phyloP scores from a whole-genome alignment of 305 asterid genomes.

The Stenogyne calaminthoides region DNA sequence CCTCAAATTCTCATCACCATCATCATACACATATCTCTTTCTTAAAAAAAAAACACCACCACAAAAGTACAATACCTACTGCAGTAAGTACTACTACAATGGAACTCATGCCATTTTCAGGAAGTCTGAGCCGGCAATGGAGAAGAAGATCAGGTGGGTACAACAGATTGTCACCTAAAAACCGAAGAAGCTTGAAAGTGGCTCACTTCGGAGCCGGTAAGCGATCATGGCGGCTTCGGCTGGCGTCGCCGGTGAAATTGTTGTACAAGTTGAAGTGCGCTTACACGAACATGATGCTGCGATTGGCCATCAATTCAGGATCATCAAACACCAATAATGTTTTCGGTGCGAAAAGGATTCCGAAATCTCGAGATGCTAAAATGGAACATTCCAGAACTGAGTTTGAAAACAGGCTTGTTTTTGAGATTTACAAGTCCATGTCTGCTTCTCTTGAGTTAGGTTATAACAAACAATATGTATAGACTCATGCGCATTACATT shows the following conservation, averaged over 20 bases:
- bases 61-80: background rate
- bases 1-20: conserved; percentile 1
- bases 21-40: background rate
- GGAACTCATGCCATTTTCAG: conserved; percentile 30
- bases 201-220: conserved; percentile 44
- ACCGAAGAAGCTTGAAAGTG: conserved; percentile 32
- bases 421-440: conserved; percentile 61
- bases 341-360: conserved; percentile 45
- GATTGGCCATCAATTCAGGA: conserved; percentile 36
- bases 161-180: conserved; percentile 38
- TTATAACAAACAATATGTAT: conserved; percentile 27
- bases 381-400: conserved; percentile 41
- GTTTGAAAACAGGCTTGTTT: conserved; percentile 58
- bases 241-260: conserved; percentile 53
- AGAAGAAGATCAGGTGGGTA: conserved; percentile 59
- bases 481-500: background rate
- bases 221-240: conserved; percentile 60
- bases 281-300: conserved; percentile 60
- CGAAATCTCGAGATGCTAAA: conserved; percentile 36
- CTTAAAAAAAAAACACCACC: background rate
- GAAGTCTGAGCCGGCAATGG: conserved; percentile 33
- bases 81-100: background rate
- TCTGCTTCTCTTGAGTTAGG: conserved; percentile 54
- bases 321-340: conserved; percentile 23
- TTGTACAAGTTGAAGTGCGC: conserved; percentile 52